These are phyloP conservation scores for Cercophora newfieldiana DNA, from an alignment of 495 filamentous ascomycete species.

Conservation along the genomic window DNA sequence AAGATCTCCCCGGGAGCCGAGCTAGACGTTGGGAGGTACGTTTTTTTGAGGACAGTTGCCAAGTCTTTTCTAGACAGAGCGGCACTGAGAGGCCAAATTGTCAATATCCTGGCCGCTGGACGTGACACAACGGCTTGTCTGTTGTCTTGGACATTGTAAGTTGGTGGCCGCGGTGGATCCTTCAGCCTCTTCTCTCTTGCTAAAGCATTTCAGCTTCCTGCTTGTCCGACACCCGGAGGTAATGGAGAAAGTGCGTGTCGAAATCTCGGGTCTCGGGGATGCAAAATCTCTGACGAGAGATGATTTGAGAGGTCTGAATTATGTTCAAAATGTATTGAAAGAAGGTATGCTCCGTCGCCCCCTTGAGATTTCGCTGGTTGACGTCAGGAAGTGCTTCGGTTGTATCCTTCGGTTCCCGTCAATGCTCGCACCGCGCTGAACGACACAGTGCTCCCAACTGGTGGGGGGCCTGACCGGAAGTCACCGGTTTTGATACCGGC, in stretches of 20 bases:
- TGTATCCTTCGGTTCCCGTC: constrained; percentile 11
- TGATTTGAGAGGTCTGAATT: constrained; percentile 4
- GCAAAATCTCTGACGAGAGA: constrained; percentile 4
- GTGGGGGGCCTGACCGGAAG: constrained; percentile 11
- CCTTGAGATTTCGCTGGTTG: neutral
- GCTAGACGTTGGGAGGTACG: neutral
- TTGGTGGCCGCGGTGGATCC: too few relatives aligned
- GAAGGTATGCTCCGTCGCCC: neutral
- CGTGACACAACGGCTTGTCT: constrained; percentile 14
- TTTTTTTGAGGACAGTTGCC: constrained; percentile 5
- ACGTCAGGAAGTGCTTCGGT: neutral
- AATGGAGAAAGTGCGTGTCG: constrained; percentile 10
- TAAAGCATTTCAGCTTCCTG: neutral
- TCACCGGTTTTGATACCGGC: constrained; percentile 6
- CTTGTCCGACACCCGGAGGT: constrained; percentile 8
- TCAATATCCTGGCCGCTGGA: constrained; percentile 10
- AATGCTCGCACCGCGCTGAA: constrained; percentile 7
- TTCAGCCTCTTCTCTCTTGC: neutral
- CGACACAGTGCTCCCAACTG: constrained; percentile 4
- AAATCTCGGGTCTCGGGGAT: constrained; percentile 3
- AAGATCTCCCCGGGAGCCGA: neutral
- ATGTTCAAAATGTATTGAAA: constrained; percentile 12
- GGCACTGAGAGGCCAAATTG: constrained; percentile 9
- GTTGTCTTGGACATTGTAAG: constrained; percentile 10
- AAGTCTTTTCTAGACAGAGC: constrained; percentile 10